Evolutionary conservation across 352 stramenopile genomes (phyloP), one percentile per base, ranked within the genome.

Genomic region (Pythium angustatum): DNA sequence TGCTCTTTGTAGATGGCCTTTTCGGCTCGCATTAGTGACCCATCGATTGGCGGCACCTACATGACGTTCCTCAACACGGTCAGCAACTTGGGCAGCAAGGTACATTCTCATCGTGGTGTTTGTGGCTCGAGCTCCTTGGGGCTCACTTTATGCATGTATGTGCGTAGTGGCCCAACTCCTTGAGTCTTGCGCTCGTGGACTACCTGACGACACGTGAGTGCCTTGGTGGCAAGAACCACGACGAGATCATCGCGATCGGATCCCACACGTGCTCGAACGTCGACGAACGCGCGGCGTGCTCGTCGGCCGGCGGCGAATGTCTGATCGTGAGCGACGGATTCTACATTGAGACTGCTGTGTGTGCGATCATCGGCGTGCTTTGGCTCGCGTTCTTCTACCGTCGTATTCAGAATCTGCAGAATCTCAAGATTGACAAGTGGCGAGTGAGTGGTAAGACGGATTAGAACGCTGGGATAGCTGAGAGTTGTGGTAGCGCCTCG

Each of bases 11-110:
- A 99, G 85, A 99, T 99, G 97, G 96, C 93, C 7, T 99, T 99
- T 73, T 99, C 98, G 70, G 96, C 97, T 51, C 82, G 90, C 44
- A 93, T 99, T 59, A 98, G 97, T 41, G 98, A 99, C 72, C 96
- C 96, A 17, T 90, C 88, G 15, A 99, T 99, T 72, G 98, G 98
- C 50, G 98, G 98, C 53, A 98, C 91, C 21, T 99, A 99, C 85
- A 99, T 99, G 98, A 99, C 98, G 31, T 94, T 99, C 54, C 85
- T 99, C 45, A 99, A 99, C 73, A 99, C 98, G 6, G 90, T 99
- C 66, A 94, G 94, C 43, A 99, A 99, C 77, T 69, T 99, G 17
- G 98, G 97, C 44, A 94, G 87, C 55, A 99, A 98, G 62, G 79
- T 88, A 74, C n/a, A n/a, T n/a, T n/a, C n/a, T n/a, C n/a, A n/a